These are phyloP conservation scores for Amanita rubescens DNA, from an alignment of 768 basidiomycete species.

Conservation along the genomic window DNA sequence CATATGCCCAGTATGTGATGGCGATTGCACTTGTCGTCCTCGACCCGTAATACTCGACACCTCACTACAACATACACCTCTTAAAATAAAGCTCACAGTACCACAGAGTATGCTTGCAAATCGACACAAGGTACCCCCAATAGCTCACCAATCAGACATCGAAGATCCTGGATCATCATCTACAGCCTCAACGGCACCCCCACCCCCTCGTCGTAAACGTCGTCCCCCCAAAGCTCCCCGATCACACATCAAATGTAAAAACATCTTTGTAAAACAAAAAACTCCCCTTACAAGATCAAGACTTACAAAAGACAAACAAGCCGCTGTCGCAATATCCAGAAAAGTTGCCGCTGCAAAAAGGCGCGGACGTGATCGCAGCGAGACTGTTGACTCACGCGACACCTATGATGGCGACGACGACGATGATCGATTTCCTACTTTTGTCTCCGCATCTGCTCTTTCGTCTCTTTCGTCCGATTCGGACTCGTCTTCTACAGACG, in stretches of 20 bases:
- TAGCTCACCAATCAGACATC: neutral
- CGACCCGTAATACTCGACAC: slow-evolving; percentile 23
- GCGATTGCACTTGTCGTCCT: slow-evolving; percentile 63
- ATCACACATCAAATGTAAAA: slow-evolving; percentile 5
- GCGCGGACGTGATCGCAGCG: slow-evolving; percentile 31
- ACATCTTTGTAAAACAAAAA: slow-evolving; percentile 9
- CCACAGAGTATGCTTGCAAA: slow-evolving; percentile 49
- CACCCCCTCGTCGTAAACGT: slow-evolving; percentile 31
- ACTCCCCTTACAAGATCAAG: slow-evolving; percentile 14
- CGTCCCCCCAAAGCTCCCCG: slow-evolving; percentile 12
- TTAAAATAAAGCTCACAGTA: slow-evolving; percentile 71
- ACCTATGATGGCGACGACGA: neutral
- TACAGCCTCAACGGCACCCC: slow-evolving; percentile 10
- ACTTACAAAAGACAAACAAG: slow-evolving; percentile 8
- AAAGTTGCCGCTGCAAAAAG: slow-evolving; percentile 21
- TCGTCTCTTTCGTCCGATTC: slow-evolving; percentile 45
- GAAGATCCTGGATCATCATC: slow-evolving; percentile 1
- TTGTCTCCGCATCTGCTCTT: slow-evolving; percentile 56
- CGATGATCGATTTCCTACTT: slow-evolving; percentile 47
- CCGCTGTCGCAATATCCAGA: slow-evolving; percentile 21
- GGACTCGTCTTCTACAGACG: slow-evolving; percentile 40
- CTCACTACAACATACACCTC: slow-evolving; percentile 26
- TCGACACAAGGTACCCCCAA: slow-evolving; percentile 15
- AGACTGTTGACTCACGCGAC: slow-evolving; percentile 21
- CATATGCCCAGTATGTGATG: slow-evolving; percentile 88